Evolutionary conservation across 106 monocot species (phyloP).

Genomic region (Dendrobium nobile): DNA sequence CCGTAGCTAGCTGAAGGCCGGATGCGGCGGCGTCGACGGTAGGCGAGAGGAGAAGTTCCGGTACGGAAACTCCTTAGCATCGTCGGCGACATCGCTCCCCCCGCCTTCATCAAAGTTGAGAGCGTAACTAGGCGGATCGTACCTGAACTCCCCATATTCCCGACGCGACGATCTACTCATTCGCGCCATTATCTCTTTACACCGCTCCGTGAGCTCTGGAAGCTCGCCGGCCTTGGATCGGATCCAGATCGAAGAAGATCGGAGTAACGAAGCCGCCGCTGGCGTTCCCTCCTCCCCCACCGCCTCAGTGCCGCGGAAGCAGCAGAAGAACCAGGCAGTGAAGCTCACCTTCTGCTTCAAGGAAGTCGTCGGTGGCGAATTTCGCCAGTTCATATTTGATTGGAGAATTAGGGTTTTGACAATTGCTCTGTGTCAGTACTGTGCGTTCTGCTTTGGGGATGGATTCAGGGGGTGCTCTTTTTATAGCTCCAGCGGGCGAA

Average conservation of each 20-base stretch:
- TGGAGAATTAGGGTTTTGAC: too few relatives aligned
- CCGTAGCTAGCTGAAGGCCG: neutral
- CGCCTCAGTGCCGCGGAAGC: neutral
- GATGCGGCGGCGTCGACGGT: constrained; percentile 31
- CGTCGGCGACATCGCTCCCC: constrained; percentile 18
- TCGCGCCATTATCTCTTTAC: constrained; percentile 8
- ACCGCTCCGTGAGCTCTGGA: constrained; percentile 31
- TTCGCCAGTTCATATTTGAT: neutral
- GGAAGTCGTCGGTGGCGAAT: neutral
- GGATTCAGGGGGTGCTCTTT: too few relatives aligned
- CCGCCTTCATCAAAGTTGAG: constrained; percentile 51
- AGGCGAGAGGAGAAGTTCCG: constrained; percentile 38
- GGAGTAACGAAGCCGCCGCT: constrained; percentile 19
- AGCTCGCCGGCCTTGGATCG: constrained; percentile 32
- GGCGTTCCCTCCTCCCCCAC: neutral
- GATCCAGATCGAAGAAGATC: constrained; percentile 41
- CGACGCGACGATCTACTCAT: neutral
- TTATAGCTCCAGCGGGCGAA: too few relatives aligned
- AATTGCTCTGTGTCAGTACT: too few relatives aligned
- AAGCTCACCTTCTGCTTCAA: neutral
- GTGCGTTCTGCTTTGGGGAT: too few relatives aligned
- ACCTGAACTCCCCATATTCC: constrained; percentile 35
- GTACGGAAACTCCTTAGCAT: constrained; percentile 18
- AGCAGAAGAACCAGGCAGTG: neutral
- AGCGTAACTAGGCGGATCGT: constrained; percentile 60